Base-by-base conservation (phyloP, 2,329 filamentous ascomycete genomes). In the Aureobasidium vineae region DNA sequence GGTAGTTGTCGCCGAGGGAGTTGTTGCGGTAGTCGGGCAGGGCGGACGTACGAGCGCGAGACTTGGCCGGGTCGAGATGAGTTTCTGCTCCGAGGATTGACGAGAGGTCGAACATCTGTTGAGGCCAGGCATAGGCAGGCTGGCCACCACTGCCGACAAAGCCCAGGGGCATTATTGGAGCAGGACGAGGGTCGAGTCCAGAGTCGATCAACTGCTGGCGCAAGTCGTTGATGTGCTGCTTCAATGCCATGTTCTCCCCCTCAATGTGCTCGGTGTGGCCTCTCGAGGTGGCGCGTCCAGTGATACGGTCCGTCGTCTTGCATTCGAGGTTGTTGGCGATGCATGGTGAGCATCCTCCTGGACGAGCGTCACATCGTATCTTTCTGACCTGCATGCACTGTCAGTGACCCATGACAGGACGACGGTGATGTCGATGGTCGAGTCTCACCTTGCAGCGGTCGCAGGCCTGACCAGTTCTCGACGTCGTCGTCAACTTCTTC, bases 251-350 rank as follows among this genome's bases (percentile, higher is more conserved):
- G 76, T 89, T 88, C 73, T 92, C 87, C 68, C 85, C 83, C 77
- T 96, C 91, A 66, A 95, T 81, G 71, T 88, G 85, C 74, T 93
- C 88, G 70, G 90, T 82, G 73, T 94, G 92, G 63, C 92, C 92
- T 72, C 92, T 84, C 66, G 88, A 86, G 68, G 90, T 89, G 60
- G 91, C 91, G 69, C 90, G 88, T 67, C 91, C 90, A 3, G 90
- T 93, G 73, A 95, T 91, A 72, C 92, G 88, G 77, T 96, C 92
- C 67, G 92, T 96, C 64, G 92, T 92, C 78, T 86, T 88, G 79
- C 92, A 96, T 73, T 90, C 86, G 72, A 90, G 86, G 70, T 86
- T 87, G 75, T 90, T 90, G 77, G 89, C 87, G 71, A 86, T 80
- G 79, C 92, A 96, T 72, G 91, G 89, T 69, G 90, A 91, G 79